phyloP scores from a whole-genome alignment of 2,329 filamentous ascomycete species.

The Periconia digitata region DNA sequence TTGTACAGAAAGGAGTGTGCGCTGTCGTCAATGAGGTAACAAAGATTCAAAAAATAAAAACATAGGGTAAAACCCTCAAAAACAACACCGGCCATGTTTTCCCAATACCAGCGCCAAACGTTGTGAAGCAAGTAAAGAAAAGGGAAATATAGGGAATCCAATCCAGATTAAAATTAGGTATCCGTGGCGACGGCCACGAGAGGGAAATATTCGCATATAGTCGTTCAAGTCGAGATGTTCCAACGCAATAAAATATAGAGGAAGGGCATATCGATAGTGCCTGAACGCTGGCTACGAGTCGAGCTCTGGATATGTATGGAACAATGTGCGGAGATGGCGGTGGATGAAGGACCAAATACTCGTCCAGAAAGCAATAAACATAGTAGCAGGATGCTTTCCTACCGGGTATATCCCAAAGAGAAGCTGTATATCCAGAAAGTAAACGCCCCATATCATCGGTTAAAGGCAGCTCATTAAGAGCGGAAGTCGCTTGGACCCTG shows the following conservation, averaged over 20 bases:
- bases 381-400: conserved; percentile 3
- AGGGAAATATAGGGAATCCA: neutral
- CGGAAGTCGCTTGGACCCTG: conserved; percentile 49
- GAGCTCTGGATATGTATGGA: neutral
- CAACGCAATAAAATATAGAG: neutral
- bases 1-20: conserved; percentile 3
- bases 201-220: neutral
- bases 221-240: neutral
- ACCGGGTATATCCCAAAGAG: conserved; percentile 6
- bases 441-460: conserved; percentile 1
- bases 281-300: neutral
- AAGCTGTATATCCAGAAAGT: neutral
- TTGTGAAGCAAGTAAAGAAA: neutral
- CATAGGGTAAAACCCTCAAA: neutral
- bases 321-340: neutral
- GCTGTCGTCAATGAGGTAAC: neutral
- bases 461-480: conserved; percentile 3
- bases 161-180: conserved; percentile 4
- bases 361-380: conserved; percentile 2
- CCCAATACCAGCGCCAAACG: neutral
- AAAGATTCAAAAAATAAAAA: neutral
- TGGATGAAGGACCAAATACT: neutral
- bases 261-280: neutral
- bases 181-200: neutral
- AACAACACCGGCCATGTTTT: neutral